These are phyloP conservation scores for Suhomyces yuchorum DNA, from an alignment of 1,139 yeast species.

Conservation along the genomic window DNA sequence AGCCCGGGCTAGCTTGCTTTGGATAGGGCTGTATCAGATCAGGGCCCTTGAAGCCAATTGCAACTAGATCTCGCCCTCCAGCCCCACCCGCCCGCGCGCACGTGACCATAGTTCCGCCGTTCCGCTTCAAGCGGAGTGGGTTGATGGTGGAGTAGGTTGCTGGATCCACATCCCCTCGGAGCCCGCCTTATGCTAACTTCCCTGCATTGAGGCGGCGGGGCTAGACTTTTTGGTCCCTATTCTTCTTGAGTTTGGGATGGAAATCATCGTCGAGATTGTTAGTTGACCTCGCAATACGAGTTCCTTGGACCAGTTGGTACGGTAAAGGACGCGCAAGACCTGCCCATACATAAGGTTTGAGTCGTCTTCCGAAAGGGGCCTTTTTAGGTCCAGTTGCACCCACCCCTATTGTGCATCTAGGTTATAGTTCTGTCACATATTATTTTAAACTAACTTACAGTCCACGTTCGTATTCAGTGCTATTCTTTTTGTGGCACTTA, in stretches of 20 bases:
- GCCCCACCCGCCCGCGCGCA: neutral
- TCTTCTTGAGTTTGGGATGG: neutral
- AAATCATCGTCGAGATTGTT: neutral
- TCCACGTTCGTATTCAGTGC: conserved; percentile 3
- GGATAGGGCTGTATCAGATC: conserved; percentile 4
- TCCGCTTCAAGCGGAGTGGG: neutral
- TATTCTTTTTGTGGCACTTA: conserved; percentile 1
- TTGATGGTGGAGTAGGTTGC: neutral
- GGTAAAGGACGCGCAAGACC: too few species aligned
- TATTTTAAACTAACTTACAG: conserved; percentile 1
- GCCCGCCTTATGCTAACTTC: neutral
- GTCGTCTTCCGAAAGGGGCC: neutral
- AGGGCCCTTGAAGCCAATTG: conserved; percentile 3
- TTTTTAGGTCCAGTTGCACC: neutral
- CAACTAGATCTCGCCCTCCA: conserved; percentile 1
- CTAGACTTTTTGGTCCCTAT: neutral
- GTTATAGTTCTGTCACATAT: conserved; percentile 7
- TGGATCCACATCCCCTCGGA: conserved; percentile 1
- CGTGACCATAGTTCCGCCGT: neutral
- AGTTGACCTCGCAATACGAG: neutral
- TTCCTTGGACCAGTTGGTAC: neutral
- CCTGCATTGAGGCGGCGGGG: neutral
- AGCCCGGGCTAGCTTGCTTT: neutral
- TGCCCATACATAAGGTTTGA: neutral
- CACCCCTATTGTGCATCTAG: conserved; percentile 1